Base-by-base conservation (phyloP, 2,329 filamentous ascomycete genomes). In the Zasmidium cellare region DNA sequence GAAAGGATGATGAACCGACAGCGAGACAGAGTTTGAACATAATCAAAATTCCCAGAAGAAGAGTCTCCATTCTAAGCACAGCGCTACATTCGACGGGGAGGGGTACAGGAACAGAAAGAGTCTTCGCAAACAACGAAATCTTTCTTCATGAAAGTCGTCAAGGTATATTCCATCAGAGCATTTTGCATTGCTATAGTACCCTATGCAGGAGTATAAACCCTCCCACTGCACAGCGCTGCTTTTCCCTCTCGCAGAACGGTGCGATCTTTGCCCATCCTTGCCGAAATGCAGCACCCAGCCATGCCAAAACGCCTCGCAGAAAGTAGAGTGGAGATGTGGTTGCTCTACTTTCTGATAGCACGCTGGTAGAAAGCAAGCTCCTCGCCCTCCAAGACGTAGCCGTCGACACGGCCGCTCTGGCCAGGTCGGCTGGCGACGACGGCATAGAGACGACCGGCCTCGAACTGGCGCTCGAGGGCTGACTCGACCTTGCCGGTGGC, bases 341-440 rank as follows among this genome's bases (percentile, higher is more conserved):
- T 44, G 25, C 31, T 85, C 84, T 97, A 97, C 87, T 96, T 97
- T 88, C 94, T 90, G 81, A 97, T 91, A 83, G 92, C 92, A 84
- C 90, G 90, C 89, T 96, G 92, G 91, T 99, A 99, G 90, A 99
- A 99, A 80, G 92, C 92, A 76, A 99, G 87, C 88, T 99, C 94
- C 81, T 99, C 94, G 75, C 94, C 94, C 88, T 99, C 94, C 69
- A 99, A 86, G 79, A 99, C 88, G 85, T 99, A 99, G 69, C 94
- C 94, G 79, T 99, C 94, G 74, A 86, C 87, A 82, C 94, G 92
- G 75, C 94, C 94, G 78, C 90, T 94, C 89, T 99, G 94, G 74
- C 94, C 94, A 69, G 94, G 94, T 75, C 94, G 87, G 79, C 89
- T 94, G 72, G 93, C 86, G 74, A 99, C 83, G 71, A 97, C 90